phyloP scores from a whole-genome alignment of 2,329 filamentous ascomycete genomes.

The Aspergillus pseudoterreus region DNA sequence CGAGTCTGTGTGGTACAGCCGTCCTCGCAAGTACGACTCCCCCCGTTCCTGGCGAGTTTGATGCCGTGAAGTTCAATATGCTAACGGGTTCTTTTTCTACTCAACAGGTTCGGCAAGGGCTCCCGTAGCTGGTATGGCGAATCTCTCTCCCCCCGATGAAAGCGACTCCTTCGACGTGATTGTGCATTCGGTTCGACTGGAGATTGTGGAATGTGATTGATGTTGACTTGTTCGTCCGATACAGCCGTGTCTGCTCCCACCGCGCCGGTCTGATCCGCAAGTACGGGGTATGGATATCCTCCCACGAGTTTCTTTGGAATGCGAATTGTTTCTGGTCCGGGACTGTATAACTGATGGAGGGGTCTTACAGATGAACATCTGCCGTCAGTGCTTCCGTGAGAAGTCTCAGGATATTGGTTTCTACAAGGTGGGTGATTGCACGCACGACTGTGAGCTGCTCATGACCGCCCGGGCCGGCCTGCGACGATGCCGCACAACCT shows the following conservation, averaged over 20 bases:
- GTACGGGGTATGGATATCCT: constrained; percentile 63
- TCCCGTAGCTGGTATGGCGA: constrained; percentile 79
- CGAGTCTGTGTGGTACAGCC: constrained; percentile 99
- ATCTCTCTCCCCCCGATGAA: constrained; percentile 10
- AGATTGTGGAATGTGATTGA: constrained; percentile 20
- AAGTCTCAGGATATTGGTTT: constrained; percentile 66
- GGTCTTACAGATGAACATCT: constrained; percentile 48
- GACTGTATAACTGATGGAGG: constrained; percentile 15
- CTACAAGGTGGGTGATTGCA: constrained; percentile 53
- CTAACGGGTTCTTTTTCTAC: constrained; percentile 4
- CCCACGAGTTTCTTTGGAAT: neutral
- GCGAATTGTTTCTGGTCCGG: neutral
- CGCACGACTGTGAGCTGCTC: too few species aligned
- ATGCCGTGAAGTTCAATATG: neutral
- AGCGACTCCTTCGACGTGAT: neutral
- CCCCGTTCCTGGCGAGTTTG: neutral
- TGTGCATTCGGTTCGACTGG: neutral
- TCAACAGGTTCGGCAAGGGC: constrained; percentile 71
- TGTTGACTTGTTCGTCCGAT: constrained; percentile 5
- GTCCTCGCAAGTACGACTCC: constrained; percentile 73
- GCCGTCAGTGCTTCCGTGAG: constrained; percentile 67
- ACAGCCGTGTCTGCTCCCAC: constrained; percentile 84
- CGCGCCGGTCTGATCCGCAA: constrained; percentile 99
- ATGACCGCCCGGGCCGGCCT: too few species aligned
- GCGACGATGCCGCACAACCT: too few species aligned